These are phyloP conservation scores for Aspergillus indologenus DNA, from an alignment of 495 filamentous ascomycete species.

Conservation along the genomic window DNA sequence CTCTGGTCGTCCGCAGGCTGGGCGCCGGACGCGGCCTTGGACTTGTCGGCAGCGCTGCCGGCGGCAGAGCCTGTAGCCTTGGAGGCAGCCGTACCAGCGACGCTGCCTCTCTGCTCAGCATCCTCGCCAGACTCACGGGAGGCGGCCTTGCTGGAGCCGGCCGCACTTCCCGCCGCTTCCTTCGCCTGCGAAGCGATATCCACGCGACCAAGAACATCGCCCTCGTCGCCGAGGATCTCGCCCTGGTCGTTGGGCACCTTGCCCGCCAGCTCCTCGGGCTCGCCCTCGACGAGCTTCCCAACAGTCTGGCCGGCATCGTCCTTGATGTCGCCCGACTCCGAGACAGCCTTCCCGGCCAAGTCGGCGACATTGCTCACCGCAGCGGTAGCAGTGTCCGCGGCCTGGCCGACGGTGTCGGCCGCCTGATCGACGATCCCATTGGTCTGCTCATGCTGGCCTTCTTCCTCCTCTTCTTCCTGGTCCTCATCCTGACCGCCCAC, in stretches of 20 bases:
- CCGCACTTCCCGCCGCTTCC: not conserved
- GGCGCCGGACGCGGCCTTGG: not conserved
- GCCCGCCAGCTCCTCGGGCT: slow-evolving; percentile 59
- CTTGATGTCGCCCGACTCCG: slow-evolving; percentile 43
- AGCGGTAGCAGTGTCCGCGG: not conserved
- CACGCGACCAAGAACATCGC: slow-evolving; percentile 59
- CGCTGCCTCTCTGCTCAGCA: not conserved
- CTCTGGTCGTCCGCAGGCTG: slow-evolving; percentile 17
- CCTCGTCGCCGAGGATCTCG: slow-evolving; percentile 64
- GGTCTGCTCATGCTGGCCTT: slow-evolving; percentile 22
- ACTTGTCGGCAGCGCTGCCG: not conserved
- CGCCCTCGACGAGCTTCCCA: slow-evolving; percentile 58
- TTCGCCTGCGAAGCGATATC: slow-evolving; percentile 45
- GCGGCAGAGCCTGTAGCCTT: not conserved
- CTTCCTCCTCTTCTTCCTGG: slow-evolving; percentile 40
- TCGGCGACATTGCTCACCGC: not conserved
- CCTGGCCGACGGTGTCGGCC: slow-evolving; percentile 21
- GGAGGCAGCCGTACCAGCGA: not conserved
- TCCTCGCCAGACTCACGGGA: too few relatives aligned
- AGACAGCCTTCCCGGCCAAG: not conserved
- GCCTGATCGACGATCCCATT: slow-evolving; percentile 35
- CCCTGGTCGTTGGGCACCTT: slow-evolving; percentile 58
- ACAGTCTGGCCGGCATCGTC: slow-evolving; percentile 53
- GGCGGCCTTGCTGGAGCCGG: not conserved
- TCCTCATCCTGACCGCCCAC: slow-evolving; percentile 18